Evolutionary conservation across 192 early-diverging fungal species (phyloP), one percentile per base, ranked within the genome.

Genomic region (Funneliformis geosporum): DNA sequence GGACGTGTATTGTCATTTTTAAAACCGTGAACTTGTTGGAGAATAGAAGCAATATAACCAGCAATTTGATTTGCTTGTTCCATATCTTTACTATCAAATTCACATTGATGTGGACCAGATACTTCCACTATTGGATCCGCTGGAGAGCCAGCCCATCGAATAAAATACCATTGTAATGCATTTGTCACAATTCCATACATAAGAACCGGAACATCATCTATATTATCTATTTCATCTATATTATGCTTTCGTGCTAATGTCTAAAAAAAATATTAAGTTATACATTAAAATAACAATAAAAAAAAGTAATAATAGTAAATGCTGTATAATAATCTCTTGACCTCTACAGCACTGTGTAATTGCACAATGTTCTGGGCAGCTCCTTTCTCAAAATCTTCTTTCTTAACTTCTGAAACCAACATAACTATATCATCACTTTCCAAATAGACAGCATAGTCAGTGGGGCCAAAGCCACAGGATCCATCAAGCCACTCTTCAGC

Each of bases 121-220:
- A 75, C 23, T 18, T 75, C 50, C 6, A 75, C 7, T 33, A 16
- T 75, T 39, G 73, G 7, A 25, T 75, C 12, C 3, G 28, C 28
- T 75, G 25, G 8, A n/a, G 73, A 40, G 27, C 55, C 73, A 8
- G 27, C 73, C 73, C 50, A 75, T 38, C 21, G 11, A 75, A 75
- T 43, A 33, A 75, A 75, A 38, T 38, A 38, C 73, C 28, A 75
- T 55, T 59, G 46, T 60, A 59, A 12, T 55, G 25, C 74, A 62
- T 64, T 76, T n/a, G 74, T 62, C 5, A 64, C 74, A 42, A 76
- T 76, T n/a, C 74, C 71, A 55, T 50, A 59, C 25, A 59, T 47
- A 47, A 50, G 38, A 42, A 71, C n/a, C 10, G 33, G 40, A 71
- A 43, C 39, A 6, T 43, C 40, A 28, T 44, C 27, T 18, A 55